phyloP scores from a whole-genome alignment of 495 filamentous ascomycete species.

The Podospora pseudoanserina region DNA sequence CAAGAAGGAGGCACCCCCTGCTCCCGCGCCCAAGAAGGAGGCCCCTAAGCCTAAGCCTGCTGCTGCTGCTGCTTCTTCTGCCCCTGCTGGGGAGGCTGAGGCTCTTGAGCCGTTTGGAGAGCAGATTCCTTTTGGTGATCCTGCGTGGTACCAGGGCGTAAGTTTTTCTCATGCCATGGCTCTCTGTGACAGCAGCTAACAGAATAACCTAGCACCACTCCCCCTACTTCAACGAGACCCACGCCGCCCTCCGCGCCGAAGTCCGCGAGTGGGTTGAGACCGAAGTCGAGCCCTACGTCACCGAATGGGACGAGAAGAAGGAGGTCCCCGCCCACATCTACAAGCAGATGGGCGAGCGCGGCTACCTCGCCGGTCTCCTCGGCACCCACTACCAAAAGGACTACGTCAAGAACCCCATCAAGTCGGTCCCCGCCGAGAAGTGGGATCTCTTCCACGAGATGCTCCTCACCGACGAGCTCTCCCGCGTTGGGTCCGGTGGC shows the following conservation, averaged over 20 bases:
- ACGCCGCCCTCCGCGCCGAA: slow-evolving; percentile 84
- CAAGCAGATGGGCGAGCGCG: slow-evolving; percentile 89
- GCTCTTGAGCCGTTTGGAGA: slow-evolving; percentile 80
- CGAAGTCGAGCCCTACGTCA: slow-evolving; percentile 86
- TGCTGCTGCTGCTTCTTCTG: slow-evolving; percentile 49
- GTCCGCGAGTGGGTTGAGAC: slow-evolving; percentile 86
- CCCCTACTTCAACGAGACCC: slow-evolving; percentile 90
- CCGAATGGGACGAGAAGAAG: slow-evolving; percentile 95
- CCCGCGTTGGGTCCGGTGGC: slow-evolving; percentile 80
- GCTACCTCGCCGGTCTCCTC: slow-evolving; percentile 86
- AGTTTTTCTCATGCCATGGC: slow-evolving; percentile 31
- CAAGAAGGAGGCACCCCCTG: slow-evolving; percentile 50
- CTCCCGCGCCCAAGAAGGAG: slow-evolving; percentile 43
- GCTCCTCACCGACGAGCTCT: slow-evolving; percentile 89
- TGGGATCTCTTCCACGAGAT: slow-evolving; percentile 99
- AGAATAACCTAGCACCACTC: slow-evolving; percentile 71
- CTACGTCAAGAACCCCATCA: slow-evolving; percentile 63
- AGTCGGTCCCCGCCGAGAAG: slow-evolving; percentile 76
- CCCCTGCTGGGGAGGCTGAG: slow-evolving; percentile 55
- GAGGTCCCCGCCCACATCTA: slow-evolving; percentile 83
- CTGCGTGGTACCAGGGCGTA: slow-evolving; percentile 94
- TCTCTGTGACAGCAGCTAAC: background rate
- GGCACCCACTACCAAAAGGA: slow-evolving; percentile 77
- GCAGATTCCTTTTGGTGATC: slow-evolving; percentile 87
- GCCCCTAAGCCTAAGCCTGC: slow-evolving; percentile 50